Conservation (phyloP, 768 basidiomycete genomes). For the Tricholoma saponaceum region DNA sequence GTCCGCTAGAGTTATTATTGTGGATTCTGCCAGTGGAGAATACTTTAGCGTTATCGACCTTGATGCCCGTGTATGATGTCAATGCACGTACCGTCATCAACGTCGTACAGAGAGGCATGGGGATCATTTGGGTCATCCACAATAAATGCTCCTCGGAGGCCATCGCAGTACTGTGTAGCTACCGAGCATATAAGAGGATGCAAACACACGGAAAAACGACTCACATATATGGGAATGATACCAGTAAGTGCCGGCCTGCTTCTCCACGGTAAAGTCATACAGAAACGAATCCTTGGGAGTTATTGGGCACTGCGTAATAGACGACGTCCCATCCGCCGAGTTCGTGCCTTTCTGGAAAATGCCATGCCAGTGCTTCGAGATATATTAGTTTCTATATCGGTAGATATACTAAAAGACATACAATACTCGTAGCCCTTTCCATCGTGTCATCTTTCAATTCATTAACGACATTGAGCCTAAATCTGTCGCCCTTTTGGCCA, state of each 20-base stretch:
- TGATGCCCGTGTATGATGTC: background rate
- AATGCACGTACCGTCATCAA: background rate
- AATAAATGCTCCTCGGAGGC: slow-evolving; percentile 45
- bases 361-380: background rate
- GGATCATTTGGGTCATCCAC: slow-evolving; percentile 31
- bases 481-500: slow-evolving; percentile 18
- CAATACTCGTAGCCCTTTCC: slow-evolving; percentile 16
- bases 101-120: background rate
- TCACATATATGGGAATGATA: background rate
- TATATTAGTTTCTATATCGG: slow-evolving; percentile 6
- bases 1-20: slow-evolving; percentile 1
- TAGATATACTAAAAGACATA: slow-evolving; percentile 1
- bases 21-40: background rate
- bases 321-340: slow-evolving; percentile 8
- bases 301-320: slow-evolving; percentile 22
- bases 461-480: slow-evolving; percentile 12
- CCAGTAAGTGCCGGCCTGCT: slow-evolving; percentile 29
- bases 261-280: slow-evolving; percentile 26
- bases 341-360: slow-evolving; percentile 4
- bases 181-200: background rate
- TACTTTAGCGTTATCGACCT: background rate
- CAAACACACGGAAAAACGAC: slow-evolving; percentile 11
- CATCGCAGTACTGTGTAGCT: slow-evolving; percentile 54
- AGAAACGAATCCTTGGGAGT: slow-evolving; percentile 20
- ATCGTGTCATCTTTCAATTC: slow-evolving; percentile 11